Conservation (phyloP, 1,139 yeast species). For the Nadsonia commutata region DNA sequence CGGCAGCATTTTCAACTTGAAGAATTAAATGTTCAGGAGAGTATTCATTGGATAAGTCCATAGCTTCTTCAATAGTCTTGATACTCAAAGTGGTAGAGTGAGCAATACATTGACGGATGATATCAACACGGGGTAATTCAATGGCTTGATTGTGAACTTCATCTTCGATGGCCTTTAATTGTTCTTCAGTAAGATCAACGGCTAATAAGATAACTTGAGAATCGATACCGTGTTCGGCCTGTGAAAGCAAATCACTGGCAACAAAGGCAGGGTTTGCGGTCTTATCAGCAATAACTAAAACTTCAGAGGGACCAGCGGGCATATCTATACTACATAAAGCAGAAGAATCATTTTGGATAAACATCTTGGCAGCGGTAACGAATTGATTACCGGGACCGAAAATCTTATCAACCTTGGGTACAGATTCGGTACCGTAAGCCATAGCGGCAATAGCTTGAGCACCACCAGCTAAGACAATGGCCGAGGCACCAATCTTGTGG, state of each 20-base stretch:
- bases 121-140: slow-evolving; percentile 82
- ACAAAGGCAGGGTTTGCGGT: slow-evolving; percentile 87
- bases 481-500: slow-evolving; percentile 80
- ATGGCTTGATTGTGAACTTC: slow-evolving; percentile 78
- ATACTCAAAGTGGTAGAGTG: slow-evolving; percentile 77
- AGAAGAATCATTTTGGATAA: slow-evolving; percentile 86
- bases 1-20: slow-evolving; percentile 66
- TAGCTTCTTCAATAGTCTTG: slow-evolving; percentile 56
- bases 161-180: slow-evolving; percentile 54
- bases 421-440: slow-evolving; percentile 93
- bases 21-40: slow-evolving; percentile 96
- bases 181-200: slow-evolving; percentile 45
- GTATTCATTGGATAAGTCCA: slow-evolving; percentile 69
- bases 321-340: slow-evolving; percentile 93
- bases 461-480: slow-evolving; percentile 92
- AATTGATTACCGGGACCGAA: slow-evolving; percentile 98
- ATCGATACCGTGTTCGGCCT: slow-evolving; percentile 97
- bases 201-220: slow-evolving; percentile 92
- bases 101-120: slow-evolving; percentile 78
- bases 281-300: slow-evolving; percentile 78
- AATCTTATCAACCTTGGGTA: slow-evolving; percentile 90
- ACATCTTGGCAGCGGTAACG: slow-evolving; percentile 98
- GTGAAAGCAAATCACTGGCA: slow-evolving; percentile 87
- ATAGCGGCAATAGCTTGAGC: slow-evolving; percentile 98
- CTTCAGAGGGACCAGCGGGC: slow-evolving; percentile 99